Percentiles rank a stretch among this genome's conserved stretches.
phyloP scores from a whole-genome alignment of 208 protist species.

The Trypanosoma conorhini region DNA sequence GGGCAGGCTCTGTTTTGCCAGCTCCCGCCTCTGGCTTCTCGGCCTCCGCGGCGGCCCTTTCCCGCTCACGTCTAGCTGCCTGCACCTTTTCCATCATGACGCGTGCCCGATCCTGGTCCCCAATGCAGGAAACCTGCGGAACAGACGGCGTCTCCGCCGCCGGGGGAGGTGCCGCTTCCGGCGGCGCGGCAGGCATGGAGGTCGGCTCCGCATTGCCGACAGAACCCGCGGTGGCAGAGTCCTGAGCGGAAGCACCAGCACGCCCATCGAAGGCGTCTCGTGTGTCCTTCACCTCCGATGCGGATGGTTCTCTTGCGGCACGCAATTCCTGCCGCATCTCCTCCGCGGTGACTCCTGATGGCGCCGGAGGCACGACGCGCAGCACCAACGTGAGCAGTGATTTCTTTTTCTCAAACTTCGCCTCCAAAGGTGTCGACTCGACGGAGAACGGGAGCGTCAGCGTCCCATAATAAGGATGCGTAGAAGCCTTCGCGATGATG shows the following conservation, averaged over 20 bases:
- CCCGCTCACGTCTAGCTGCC: constrained; percentile 42
- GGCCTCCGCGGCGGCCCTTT: constrained; percentile 21
- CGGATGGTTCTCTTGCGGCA: not conserved
- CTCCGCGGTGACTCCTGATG: constrained; percentile 34
- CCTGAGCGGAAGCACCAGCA: not conserved
- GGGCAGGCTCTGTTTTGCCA: not conserved
- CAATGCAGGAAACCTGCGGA: constrained; percentile 28
- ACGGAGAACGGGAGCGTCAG: constrained; percentile 83
- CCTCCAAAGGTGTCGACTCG: constrained; percentile 50
- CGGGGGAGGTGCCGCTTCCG: not conserved
- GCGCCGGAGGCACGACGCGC: constrained; percentile 61
- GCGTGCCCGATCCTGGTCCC: constrained; percentile 33
- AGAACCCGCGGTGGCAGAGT: not conserved
- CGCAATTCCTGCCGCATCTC: constrained; percentile 42
- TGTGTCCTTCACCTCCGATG: not conserved
- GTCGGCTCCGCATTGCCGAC: not conserved
- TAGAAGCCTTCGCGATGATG: constrained; percentile 43
- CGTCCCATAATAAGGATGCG: constrained; percentile 52
- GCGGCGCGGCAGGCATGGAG: not conserved
- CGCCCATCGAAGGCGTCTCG: not conserved
- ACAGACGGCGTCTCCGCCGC: not conserved
- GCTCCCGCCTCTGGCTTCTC: not conserved
- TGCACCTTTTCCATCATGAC: constrained; percentile 56
- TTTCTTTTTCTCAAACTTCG: constrained; percentile 60
- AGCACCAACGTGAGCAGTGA: constrained; percentile 71